Percentiles rank a stretch among this genome's conserved stretches.
phyloP scores from a whole-genome alignment of 805 yeast species.

The Schwanniomyces vanrijiae region DNA sequence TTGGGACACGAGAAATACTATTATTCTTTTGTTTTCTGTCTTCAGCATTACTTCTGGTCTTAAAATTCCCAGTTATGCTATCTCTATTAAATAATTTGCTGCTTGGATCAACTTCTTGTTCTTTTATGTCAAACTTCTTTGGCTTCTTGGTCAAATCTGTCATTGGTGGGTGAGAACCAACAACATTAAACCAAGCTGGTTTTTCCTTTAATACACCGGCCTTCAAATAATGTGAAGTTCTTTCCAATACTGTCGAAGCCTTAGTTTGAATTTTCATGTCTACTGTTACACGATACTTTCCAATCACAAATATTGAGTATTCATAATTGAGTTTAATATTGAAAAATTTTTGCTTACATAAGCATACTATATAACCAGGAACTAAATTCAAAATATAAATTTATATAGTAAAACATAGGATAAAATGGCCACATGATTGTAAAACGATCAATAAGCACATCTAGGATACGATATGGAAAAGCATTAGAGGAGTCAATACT shows the following conservation, averaged over 20 bases:
- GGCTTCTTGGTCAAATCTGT: conserved; percentile 54
- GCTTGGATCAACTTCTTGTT: conserved; percentile 30
- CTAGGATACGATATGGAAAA: background rate
- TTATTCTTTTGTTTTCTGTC: conserved; percentile 39
- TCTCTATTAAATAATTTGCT: conserved; percentile 17
- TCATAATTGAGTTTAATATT: background rate
- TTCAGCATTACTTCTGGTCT: conserved; percentile 46
- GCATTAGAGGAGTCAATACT: background rate
- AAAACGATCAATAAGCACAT: conserved; percentile 5
- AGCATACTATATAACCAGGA: background rate
- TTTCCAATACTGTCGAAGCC: conserved; percentile 75
- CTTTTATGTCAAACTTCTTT: conserved; percentile 24
- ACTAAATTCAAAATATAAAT: background rate
- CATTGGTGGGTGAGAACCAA: conserved; percentile 80
- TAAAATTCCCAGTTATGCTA: conserved; percentile 25
- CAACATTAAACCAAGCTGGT: conserved; percentile 90
- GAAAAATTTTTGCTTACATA: conserved; percentile 8
- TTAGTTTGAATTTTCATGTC: conserved; percentile 62
- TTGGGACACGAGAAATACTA: conserved; percentile 48
- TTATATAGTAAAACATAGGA: background rate
- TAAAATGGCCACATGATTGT: background rate
- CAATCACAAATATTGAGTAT: background rate
- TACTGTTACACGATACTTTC: background rate
- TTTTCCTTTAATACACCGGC: conserved; percentile 67
- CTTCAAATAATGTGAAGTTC: conserved; percentile 73